A percentile compares a stretch with the other conserved stretches of the same genome.
These are phyloP conservation scores for Pontederia crassipes DNA, from an alignment of 176 grass and related monocot species.

Conservation along the genomic window DNA sequence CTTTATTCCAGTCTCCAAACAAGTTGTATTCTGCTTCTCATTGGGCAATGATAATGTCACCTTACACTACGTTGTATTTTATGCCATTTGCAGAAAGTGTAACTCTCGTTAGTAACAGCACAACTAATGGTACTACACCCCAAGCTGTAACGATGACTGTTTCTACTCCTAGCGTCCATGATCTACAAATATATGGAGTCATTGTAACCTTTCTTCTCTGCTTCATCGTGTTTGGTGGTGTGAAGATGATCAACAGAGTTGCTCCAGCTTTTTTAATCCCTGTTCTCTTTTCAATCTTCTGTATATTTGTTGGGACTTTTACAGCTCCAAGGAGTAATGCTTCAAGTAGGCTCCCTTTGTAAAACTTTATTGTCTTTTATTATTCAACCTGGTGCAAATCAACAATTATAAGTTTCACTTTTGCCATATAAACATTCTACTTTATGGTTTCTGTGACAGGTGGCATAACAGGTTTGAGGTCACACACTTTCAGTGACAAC, in stretches of 20 bases:
- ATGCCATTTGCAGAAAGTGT: constrained; percentile 53
- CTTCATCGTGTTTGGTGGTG: constrained; percentile 98
- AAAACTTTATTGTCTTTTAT: constrained; percentile 7
- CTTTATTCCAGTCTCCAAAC: too few species aligned
- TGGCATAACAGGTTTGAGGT: constrained; percentile 78
- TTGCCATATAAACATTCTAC: not conserved
- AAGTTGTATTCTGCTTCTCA: too few species aligned
- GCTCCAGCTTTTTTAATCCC: constrained; percentile 93
- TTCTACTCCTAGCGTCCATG: constrained; percentile 84
- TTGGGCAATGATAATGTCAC: too few species aligned
- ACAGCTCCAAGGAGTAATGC: constrained; percentile 75
- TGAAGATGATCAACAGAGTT: constrained; percentile 97
- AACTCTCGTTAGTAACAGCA: constrained; percentile 53
- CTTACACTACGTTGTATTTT: not conserved
- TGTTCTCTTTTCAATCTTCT: constrained; percentile 93
- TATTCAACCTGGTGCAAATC: too few species aligned
- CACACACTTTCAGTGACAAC: constrained; percentile 76
- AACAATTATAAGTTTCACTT: too few species aligned
- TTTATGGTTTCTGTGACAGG: constrained; percentile 25
- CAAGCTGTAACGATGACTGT: constrained; percentile 49
- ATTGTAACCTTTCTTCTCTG: constrained; percentile 91
- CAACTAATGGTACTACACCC: constrained; percentile 33
- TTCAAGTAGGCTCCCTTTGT: constrained; percentile 49
- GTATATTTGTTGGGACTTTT: constrained; percentile 92
- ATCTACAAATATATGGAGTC: constrained; percentile 91